Conservation (phyloP, 129 eudicot genomes). For the Tagetes erecta region DNA sequence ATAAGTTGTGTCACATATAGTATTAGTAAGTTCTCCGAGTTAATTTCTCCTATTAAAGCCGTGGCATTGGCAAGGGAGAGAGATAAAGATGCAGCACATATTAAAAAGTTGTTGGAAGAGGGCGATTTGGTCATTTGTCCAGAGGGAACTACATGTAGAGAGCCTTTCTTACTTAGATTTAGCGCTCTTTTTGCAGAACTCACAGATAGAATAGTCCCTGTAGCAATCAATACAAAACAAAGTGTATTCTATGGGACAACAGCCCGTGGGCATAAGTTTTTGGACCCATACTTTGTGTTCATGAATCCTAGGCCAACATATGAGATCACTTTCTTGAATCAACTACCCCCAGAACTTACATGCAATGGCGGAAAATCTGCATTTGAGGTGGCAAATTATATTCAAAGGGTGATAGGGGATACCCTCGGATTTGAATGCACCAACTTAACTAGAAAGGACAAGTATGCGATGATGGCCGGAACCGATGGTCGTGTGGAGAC, state of each 20-base stretch:
- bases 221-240: constrained; percentile 74
- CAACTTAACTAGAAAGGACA: constrained; percentile 74
- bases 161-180: constrained; percentile 74
- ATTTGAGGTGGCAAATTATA: constrained; percentile 77
- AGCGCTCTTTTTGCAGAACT: constrained; percentile 94
- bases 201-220: constrained; percentile 82
- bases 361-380: constrained; percentile 65
- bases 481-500: constrained; percentile 63
- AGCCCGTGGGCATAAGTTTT: constrained; percentile 58
- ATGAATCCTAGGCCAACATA: constrained; percentile 89
- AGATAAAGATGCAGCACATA: constrained; percentile 66
- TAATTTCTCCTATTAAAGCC: constrained; percentile 73
- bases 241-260: constrained; percentile 85
- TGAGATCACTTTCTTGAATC: constrained; percentile 75
- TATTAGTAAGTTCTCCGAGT: constrained; percentile 68
- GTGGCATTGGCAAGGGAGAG: constrained; percentile 78
- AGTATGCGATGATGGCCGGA: constrained; percentile 82
- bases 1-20: constrained; percentile 80
- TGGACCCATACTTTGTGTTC: constrained; percentile 74
- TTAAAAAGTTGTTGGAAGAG: constrained; percentile 59
- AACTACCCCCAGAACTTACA: constrained; percentile 55
- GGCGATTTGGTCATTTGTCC: constrained; percentile 89
- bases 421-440: constrained; percentile 85
- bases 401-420: constrained; percentile 69
- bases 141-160: constrained; percentile 88